phyloP scores from a whole-genome alignment of 805 yeast genomes.

The Ogataea glucozyma region DNA sequence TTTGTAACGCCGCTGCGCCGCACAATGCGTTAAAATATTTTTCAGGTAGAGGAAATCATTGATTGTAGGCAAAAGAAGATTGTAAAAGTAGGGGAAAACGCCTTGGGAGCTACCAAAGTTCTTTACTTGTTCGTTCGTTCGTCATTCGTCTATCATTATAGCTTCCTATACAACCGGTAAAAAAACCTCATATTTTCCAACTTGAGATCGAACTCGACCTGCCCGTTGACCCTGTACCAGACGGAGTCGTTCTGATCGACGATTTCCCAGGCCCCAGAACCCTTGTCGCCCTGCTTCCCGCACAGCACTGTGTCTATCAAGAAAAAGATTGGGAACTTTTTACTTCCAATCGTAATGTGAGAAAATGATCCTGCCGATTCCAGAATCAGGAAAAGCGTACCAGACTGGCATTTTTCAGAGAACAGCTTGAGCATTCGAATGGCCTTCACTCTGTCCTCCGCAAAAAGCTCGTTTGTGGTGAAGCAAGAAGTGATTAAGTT shows the following conservation, averaged over 20 bases:
- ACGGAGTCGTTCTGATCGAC: constrained; percentile 68
- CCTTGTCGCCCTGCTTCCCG: constrained; percentile 44
- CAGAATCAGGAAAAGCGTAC: constrained; percentile 63
- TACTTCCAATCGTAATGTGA: constrained; percentile 72
- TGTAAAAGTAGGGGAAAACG: too few relatives aligned
- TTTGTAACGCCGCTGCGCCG: not conserved
- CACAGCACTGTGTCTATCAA: constrained; percentile 70
- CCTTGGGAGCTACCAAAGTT: too few relatives aligned
- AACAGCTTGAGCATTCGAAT: constrained; percentile 58
- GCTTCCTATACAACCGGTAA: constrained; percentile 65
- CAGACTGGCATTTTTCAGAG: constrained; percentile 50
- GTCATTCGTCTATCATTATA: constrained; percentile 17
- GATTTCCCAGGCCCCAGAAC: constrained; percentile 63
- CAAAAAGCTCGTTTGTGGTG: constrained; percentile 85
- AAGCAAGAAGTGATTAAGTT: constrained; percentile 72
- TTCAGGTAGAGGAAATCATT: too few relatives aligned
- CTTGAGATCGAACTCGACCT: constrained; percentile 61
- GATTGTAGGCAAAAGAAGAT: too few relatives aligned
- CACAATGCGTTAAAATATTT: too few relatives aligned
- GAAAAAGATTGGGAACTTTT: constrained; percentile 80
- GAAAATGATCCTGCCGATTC: constrained; percentile 93
- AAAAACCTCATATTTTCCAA: constrained; percentile 88
- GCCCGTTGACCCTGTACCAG: constrained; percentile 67
- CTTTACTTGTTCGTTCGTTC: too few relatives aligned
- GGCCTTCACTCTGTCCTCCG: constrained; percentile 63